phyloP scores from a whole-genome alignment of 1,284 basidiomycete genomes.

The Fomitopsis schrenkii region DNA sequence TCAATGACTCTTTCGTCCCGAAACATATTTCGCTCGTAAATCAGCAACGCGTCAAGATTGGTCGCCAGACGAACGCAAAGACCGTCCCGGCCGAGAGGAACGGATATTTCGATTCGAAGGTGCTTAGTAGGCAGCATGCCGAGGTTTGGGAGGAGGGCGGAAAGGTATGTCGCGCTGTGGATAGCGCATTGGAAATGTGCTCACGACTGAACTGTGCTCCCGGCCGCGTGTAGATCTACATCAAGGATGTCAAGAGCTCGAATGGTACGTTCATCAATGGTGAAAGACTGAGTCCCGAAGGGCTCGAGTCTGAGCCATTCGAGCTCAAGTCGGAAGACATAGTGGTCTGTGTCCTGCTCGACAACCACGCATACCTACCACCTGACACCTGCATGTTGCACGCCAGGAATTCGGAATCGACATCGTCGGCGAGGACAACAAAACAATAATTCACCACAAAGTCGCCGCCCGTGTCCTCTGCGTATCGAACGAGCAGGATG shows the following conservation, averaged over 20 bases:
- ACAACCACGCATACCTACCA: not conserved
- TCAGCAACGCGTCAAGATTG: slow-evolving; percentile 85
- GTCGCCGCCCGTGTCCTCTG: slow-evolving; percentile 93
- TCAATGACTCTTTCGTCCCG: slow-evolving; percentile 94
- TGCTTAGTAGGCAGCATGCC: slow-evolving; percentile 92
- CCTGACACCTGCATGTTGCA: not conserved
- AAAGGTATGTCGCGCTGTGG: slow-evolving; percentile 52
- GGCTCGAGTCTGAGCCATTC: slow-evolving; percentile 89
- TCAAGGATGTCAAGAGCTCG: slow-evolving; percentile 97
- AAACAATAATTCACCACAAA: slow-evolving; percentile 97
- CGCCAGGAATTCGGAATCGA: slow-evolving; percentile 96
- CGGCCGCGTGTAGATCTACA: slow-evolving; percentile 69
- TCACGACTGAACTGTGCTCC: not conserved
- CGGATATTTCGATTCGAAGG: slow-evolving; percentile 97
- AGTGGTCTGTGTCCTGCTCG: slow-evolving; percentile 48
- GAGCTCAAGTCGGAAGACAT: slow-evolving; percentile 95
- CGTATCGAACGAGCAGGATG: slow-evolving; percentile 85
- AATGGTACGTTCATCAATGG: slow-evolving; percentile 99
- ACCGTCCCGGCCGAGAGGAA: slow-evolving; percentile 93
- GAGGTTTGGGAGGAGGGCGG: slow-evolving; percentile 95
- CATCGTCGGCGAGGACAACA: slow-evolving; percentile 98
- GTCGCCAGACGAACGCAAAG: slow-evolving; percentile 97
- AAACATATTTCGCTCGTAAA: slow-evolving; percentile 89
- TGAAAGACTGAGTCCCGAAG: slow-evolving; percentile 87
- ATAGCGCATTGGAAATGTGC: not conserved